Evolutionary conservation across 805 yeast genomes (phyloP), one percentile per base, ranked within the genome.

Genomic region (Yamadazyma laniorum): DNA sequence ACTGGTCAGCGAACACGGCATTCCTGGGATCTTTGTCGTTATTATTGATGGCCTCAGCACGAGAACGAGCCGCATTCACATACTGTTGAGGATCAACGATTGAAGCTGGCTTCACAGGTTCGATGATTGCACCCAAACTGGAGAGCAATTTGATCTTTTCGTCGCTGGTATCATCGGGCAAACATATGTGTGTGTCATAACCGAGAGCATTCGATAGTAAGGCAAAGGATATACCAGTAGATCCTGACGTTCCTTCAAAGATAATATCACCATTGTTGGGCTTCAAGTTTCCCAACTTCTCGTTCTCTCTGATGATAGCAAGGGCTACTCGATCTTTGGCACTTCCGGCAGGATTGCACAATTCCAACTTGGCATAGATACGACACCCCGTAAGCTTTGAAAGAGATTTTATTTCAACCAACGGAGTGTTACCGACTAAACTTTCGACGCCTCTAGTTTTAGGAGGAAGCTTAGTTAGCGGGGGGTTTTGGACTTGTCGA

Each of bases 191-290:
- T 0, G 96, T 85, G 15, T 75, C 78, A 57, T 90, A 90, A 0
- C 99, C 99, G 36, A 85, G 58, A 0, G 96, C 84, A 49, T 88
- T 79, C 45, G 95, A 86, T n/a, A 93, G 71, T 61, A 89, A 78
- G 0, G 97, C 96, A 50, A 91, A 75, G 1, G 96, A 86, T 9
- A 93, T 93, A 3, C 99, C 99, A 0, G 99, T 91, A 0, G 97
- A 89, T 0, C 99, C 99, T 8, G 93, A 82, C 0, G 99, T 93
- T 6, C 99, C 99, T 64, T 91, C 99, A 58, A 81, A 89, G 1
- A 91, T 83, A 11, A 80, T 69, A 52, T 87, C 93, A 1, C 85
- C 88, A 27, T 59, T 61, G 29, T 76, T 58, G 0, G 86, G 85
- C 4, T 65, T 56, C 27, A 90, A 58, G 5, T 66, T 53, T 0